These are phyloP conservation scores for Berberis thunbergii DNA, from an alignment of 164 flowering plant species.

Conservation along the genomic window DNA sequence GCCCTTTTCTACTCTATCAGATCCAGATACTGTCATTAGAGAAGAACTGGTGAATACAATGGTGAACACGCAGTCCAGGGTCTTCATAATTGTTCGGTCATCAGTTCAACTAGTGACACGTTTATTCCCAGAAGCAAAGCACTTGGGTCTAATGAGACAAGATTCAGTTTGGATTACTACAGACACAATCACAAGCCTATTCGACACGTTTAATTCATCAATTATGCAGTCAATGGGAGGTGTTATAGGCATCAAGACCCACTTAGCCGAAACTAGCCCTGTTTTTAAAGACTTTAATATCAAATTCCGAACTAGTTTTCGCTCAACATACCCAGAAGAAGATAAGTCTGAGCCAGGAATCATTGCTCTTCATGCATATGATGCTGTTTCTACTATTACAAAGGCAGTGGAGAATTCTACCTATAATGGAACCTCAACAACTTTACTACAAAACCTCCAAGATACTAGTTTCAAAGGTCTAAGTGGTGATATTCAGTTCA, in stretches of 20 bases:
- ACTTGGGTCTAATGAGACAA: slow-evolving; percentile 13
- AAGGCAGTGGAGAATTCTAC: slow-evolving; percentile 6
- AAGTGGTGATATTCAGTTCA: slow-evolving; percentile 14
- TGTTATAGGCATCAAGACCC: slow-evolving; percentile 14
- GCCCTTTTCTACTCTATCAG: slow-evolving; percentile 4
- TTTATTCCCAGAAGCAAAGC: slow-evolving; percentile 22
- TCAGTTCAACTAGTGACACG: slow-evolving; percentile 11
- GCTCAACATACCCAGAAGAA: slow-evolving; percentile 15
- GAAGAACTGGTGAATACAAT: slow-evolving; percentile 9
- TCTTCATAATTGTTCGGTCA: slow-evolving; percentile 17
- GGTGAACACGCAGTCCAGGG: slow-evolving; percentile 10
- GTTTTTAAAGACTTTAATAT: slow-evolving; percentile 2
- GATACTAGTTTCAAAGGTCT: slow-evolving; percentile 14
- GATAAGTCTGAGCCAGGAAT: slow-evolving; percentile 16
- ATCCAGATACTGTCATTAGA: slow-evolving; percentile 9
- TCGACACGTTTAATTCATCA: slow-evolving; percentile 11
- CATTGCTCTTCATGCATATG: slow-evolving; percentile 18
- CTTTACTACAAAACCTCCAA: slow-evolving; percentile 3
- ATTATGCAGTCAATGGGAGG: slow-evolving; percentile 17
- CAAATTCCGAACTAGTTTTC: slow-evolving; percentile 9
- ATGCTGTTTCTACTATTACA: slow-evolving; percentile 10
- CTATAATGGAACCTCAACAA: neutral
- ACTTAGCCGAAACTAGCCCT: neutral
- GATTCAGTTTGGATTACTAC: slow-evolving; percentile 15
- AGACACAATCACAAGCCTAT: slow-evolving; percentile 2